A percentile compares a stretch with the other conserved stretches of the same genome.
phyloP scores from a whole-genome alignment of 2,329 filamentous ascomycete genomes.

The Pestalotiopsis sp. region DNA sequence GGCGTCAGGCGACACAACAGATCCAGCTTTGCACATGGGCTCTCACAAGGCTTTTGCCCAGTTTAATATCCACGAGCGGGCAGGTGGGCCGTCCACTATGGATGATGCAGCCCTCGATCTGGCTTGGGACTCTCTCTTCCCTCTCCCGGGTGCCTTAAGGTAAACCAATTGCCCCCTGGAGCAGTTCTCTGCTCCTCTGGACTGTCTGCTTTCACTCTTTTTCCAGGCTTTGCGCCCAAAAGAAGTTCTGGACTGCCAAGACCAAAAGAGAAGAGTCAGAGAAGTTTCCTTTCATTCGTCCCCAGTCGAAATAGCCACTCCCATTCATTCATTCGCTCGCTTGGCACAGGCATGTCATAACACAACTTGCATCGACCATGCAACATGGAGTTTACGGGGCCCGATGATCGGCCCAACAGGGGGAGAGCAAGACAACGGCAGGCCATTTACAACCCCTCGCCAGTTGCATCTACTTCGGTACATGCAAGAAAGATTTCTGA shows the following conservation, averaged over 20 bases:
- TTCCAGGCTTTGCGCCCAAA: conserved; percentile 3
- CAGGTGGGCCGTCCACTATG: conserved; percentile 3
- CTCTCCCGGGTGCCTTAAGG: conserved; percentile 6
- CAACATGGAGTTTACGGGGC: conserved; percentile 11
- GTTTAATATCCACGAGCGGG: neutral
- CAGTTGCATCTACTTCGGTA: conserved; percentile 8
- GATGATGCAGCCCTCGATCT: neutral
- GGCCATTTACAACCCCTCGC: neutral
- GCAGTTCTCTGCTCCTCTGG: neutral
- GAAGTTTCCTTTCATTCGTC: neutral
- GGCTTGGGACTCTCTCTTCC: neutral
- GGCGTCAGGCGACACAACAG: neutral
- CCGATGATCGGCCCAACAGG: conserved; percentile 1
- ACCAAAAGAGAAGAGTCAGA: neutral
- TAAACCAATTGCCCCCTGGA: conserved; percentile 3
- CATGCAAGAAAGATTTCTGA: conserved; percentile 6
- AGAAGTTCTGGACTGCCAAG: neutral
- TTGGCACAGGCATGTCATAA: conserved; percentile 10
- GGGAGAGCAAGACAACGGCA: neutral
- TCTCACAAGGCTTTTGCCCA: conserved; percentile 3
- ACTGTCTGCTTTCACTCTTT: conserved; percentile 4
- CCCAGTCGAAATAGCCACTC: neutral
- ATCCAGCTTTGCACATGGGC: conserved; percentile 4
- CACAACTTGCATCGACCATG: conserved; percentile 8
- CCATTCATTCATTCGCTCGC: neutral